Evolutionary conservation across 495 filamentous ascomycete genomes (phyloP).

Genomic region (Penicillium paxilli): DNA sequence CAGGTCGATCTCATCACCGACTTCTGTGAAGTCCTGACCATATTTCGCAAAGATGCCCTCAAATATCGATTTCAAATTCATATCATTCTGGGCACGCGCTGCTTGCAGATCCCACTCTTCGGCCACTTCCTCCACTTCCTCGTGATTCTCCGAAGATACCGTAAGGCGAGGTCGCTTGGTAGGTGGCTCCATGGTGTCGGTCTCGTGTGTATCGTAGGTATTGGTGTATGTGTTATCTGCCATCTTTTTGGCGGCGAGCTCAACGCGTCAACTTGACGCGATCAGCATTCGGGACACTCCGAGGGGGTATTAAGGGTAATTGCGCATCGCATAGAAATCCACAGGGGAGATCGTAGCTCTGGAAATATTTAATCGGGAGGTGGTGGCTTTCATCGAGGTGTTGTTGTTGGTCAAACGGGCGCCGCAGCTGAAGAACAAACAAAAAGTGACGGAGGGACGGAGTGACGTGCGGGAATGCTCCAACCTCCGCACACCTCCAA

Average conservation of each 20-base stretch:
- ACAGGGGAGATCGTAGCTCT: background rate
- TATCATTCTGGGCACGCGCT: constrained; percentile 59
- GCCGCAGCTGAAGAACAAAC: background rate
- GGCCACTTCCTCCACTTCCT: constrained; percentile 35
- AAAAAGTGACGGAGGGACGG: background rate
- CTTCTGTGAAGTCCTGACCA: constrained; percentile 72
- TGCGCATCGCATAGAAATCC: background rate
- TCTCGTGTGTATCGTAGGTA: too few relatives aligned
- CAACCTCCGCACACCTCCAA: background rate
- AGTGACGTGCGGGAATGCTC: constrained; percentile 26
- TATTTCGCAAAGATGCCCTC: constrained; percentile 91
- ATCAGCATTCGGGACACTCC: too few relatives aligned
- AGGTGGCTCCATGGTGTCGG: constrained; percentile 53
- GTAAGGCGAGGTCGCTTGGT: constrained; percentile 57
- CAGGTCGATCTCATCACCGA: constrained; percentile 81
- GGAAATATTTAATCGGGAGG: too few relatives aligned
- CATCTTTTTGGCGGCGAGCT: background rate
- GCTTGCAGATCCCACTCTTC: constrained; percentile 50
- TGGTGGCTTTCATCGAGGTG: background rate
- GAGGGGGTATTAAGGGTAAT: background rate
- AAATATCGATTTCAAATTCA: constrained; percentile 73
- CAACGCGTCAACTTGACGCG: background rate
- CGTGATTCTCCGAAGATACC: constrained; percentile 39
- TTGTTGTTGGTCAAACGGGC: background rate
- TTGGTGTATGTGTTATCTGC: constrained; percentile 3